These are phyloP conservation scores for Daldinia caldariorum DNA, from an alignment of 495 filamentous ascomycete genomes.

Conservation along the genomic window DNA sequence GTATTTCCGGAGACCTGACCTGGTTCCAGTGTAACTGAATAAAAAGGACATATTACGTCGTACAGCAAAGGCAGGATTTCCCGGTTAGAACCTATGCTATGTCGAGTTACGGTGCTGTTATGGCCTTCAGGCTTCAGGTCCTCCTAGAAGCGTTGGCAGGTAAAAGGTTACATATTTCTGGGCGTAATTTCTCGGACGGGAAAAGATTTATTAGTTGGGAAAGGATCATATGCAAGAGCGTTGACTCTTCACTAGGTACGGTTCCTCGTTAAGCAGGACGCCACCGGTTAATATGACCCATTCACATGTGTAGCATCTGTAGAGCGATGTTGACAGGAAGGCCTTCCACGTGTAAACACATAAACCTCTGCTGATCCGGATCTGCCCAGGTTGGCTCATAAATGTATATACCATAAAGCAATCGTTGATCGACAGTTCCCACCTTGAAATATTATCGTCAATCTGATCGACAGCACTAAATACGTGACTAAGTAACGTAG, in stretches of 20 bases:
- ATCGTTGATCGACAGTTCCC: conserved; percentile 33
- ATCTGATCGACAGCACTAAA: conserved; percentile 32
- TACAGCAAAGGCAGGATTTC: conserved; percentile 21
- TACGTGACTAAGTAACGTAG: conserved; percentile 25
- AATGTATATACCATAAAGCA: conserved; percentile 9
- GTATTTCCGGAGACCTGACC: neutral
- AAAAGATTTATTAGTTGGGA: conserved; percentile 2
- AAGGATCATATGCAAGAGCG: neutral
- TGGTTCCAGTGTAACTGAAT: conserved; percentile 11
- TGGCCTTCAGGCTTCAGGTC: neutral
- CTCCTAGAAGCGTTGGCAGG: neutral
- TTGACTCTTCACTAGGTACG: neutral
- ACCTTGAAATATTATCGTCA: conserved; percentile 40
- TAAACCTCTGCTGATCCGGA: conserved; percentile 36
- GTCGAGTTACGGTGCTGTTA: neutral
- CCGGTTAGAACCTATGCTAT: neutral
- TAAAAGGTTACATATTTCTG: neutral
- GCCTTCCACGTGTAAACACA: conserved; percentile 19
- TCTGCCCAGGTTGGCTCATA: conserved; percentile 33
- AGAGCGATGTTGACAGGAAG: conserved; percentile 6
- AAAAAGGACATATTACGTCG: conserved; percentile 33
- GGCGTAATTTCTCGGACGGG: conserved; percentile 2
- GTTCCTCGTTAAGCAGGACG: neutral
- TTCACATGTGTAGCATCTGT: conserved; percentile 7
- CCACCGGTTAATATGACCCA: conserved; percentile 20